Base-by-base conservation (phyloP, 2,329 filamentous ascomycete genomes). In the Phialemonium atrogriseum region DNA sequence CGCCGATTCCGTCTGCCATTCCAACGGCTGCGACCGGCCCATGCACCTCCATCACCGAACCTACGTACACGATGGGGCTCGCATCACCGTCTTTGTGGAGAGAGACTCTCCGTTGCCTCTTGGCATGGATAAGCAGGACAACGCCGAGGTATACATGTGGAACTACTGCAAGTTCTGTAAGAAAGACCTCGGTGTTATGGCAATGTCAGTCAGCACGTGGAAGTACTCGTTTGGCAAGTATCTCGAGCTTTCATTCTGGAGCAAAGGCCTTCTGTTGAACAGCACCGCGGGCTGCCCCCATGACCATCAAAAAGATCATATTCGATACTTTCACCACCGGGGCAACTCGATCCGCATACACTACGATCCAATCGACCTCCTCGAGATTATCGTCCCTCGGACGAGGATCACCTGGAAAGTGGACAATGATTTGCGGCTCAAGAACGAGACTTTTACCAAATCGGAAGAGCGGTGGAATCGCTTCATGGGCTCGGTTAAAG, bases 191-290 rank as follows among this genome's bases (percentile, higher is more conserved):
- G 84, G 86, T 23, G 79, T 88, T 28, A 83, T 84, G 43, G 79
- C 81, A 19, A 95, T 98, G 86, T 95, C 89, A 1, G 79, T 87
- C 35, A 87, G 78, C 47, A 93, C 88, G 0, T 98, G 87, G 84
- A 95, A 93, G 54, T 98, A 98, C 54, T 98, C 91, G 0, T 94
- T 98, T 49, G 91, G 86, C 9, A 98, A 98, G 56, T 98, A 96
- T 49, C 68, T 98, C n/a, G 91, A 98, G 57, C 66, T 98, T 12
- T 87, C 88, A 3, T 96, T 96, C 55, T 98, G 89, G 88, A 89
- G 88, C 49, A 82, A 77, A 24, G 82, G 85, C 22, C 62, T 96
- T 29, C 83, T 79, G 50, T 77, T 80, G 45, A 78, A 73, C 42
- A 77, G 80, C 27, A 76, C 78, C 17, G 66, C 84, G 22, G 63